Conservation (phyloP, 1,284 basidiomycete species). For the Cryptococcus jaspeensis region DNA sequence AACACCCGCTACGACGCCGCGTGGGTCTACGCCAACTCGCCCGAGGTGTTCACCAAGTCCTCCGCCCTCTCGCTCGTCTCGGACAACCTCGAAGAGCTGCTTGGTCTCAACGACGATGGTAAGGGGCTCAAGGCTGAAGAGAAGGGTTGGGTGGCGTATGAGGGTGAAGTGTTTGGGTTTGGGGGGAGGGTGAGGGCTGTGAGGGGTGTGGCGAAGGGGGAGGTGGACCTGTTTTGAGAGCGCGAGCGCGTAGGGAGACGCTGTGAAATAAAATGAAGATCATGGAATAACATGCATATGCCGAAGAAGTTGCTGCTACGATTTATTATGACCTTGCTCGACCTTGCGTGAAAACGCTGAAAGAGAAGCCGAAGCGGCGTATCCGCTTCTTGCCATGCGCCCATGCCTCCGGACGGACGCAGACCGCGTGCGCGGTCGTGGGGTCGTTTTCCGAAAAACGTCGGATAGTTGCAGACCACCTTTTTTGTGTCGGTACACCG, state of each 20-base stretch:
- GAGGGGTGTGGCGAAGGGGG: constrained; percentile 4
- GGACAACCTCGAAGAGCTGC: constrained; percentile 63
- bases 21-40: constrained; percentile 58
- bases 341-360: too few species aligned
- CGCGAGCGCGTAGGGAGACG: too few species aligned
- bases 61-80: constrained; percentile 63
- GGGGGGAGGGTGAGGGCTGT: constrained; percentile 14
- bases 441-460: too few species aligned
- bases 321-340: too few species aligned
- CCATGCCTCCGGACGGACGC: too few species aligned
- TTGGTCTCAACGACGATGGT: constrained; percentile 52
- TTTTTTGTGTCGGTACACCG: too few species aligned
- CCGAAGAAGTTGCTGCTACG: too few species aligned
- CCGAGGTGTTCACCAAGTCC: constrained; percentile 55
- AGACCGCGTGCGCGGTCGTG: too few species aligned
- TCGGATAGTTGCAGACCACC: too few species aligned
- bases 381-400: too few species aligned
- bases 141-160: constrained; percentile 16
- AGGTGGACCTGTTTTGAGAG: constrained; percentile 17
- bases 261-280: neutral
- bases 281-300: too few species aligned
- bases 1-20: constrained; percentile 68
- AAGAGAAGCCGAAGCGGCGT: too few species aligned
- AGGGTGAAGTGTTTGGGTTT: constrained; percentile 16
- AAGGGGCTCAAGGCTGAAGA: neutral